These are phyloP conservation scores for Hirschioporus abietinus DNA, from an alignment of 768 basidiomycete genomes.

Conservation along the genomic window DNA sequence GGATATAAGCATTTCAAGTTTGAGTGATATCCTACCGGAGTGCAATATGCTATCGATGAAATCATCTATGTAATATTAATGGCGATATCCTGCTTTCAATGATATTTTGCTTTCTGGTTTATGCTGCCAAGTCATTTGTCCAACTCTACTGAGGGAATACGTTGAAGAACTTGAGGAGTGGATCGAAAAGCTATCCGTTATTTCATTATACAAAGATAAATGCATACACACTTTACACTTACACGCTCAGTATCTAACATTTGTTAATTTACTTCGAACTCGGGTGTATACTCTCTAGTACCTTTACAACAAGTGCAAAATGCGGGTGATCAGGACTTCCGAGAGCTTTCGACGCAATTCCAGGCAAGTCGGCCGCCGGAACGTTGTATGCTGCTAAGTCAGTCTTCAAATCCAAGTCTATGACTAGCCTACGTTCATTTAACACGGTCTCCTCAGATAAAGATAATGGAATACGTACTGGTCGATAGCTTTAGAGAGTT, in stretches of 20 bases:
- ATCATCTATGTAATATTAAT: too few relatives aligned
- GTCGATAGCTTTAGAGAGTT: slow-evolving; percentile 48
- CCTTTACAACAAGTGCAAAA: slow-evolving; percentile 36
- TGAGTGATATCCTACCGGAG: slow-evolving; percentile 14
- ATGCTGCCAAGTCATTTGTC: too few relatives aligned
- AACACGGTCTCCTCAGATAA: neutral
- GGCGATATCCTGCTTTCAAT: too few relatives aligned
- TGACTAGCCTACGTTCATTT: slow-evolving; percentile 45
- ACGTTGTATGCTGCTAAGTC: slow-evolving; percentile 60
- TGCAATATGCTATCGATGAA: too few relatives aligned
- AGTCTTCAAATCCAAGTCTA: slow-evolving; percentile 50
- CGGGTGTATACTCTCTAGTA: slow-evolving; percentile 44
- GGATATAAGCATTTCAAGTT: slow-evolving; percentile 33
- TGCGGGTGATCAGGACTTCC: slow-evolving; percentile 36
- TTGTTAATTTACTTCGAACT: too few relatives aligned
- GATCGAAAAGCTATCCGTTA: too few relatives aligned
- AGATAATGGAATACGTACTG: slow-evolving; percentile 35
- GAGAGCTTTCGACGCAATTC: slow-evolving; percentile 46
- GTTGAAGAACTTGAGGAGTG: too few relatives aligned
- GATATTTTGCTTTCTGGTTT: too few relatives aligned
- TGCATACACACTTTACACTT: too few relatives aligned
- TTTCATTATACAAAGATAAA: too few relatives aligned
- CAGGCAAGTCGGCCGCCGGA: slow-evolving; percentile 46
- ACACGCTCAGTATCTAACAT: too few relatives aligned
- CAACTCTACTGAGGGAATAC: too few relatives aligned